Evolutionary conservation across 768 basidiomycete species (phyloP).

Genomic region (Gymnopilus dilepis): DNA sequence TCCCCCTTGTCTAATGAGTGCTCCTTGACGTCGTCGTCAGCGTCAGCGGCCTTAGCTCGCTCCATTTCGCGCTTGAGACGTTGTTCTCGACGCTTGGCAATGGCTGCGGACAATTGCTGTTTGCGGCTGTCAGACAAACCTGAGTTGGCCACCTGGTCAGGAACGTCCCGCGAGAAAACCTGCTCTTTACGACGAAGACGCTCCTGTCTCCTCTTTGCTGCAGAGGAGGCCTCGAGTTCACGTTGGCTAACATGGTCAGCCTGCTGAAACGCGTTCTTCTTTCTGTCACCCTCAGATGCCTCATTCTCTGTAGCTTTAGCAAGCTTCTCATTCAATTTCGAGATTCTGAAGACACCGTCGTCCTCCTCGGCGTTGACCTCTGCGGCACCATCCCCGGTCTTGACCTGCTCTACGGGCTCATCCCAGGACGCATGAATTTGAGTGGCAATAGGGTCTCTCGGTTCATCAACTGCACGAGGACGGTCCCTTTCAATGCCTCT

Average conservation of each 20-base stretch:
- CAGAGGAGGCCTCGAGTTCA: conserved; percentile 4
- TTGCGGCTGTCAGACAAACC: neutral
- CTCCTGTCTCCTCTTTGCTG: conserved; percentile 28
- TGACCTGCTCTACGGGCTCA: too few species aligned
- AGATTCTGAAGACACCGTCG: neutral
- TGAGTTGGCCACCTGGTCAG: neutral
- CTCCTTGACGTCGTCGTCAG: neutral
- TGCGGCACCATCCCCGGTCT: neutral
- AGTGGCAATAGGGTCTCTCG: neutral
- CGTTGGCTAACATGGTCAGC: neutral
- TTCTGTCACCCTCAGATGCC: neutral
- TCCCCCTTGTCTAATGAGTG: neutral
- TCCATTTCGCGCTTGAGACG: conserved; percentile 9
- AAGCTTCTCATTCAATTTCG: conserved; percentile 3
- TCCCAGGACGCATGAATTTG: neutral
- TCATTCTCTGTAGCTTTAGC: neutral
- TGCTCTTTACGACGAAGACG: conserved; percentile 27
- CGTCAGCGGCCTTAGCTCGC: neutral
- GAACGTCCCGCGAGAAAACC: neutral
- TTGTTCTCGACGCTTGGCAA: neutral
- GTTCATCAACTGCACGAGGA: neutral
- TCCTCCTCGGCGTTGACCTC: neutral
- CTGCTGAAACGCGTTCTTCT: neutral
- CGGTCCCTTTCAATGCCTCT: neutral
- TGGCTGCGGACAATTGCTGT: neutral